Evolutionary conservation across 139 green algal species (phyloP).

Genomic region (Chlamydomonas eustigma): DNA sequence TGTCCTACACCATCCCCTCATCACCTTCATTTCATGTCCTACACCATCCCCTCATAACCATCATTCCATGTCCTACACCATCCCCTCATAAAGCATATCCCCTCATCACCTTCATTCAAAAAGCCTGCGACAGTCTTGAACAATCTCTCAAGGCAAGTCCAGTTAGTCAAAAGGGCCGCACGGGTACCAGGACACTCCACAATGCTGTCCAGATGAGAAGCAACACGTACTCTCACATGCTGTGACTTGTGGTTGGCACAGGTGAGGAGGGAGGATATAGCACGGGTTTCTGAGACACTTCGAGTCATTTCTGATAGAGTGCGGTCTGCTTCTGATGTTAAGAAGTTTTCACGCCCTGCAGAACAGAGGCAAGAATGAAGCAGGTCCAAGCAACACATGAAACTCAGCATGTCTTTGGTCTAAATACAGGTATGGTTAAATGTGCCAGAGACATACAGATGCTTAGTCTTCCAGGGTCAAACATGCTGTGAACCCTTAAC

Average conservation of each 20-base stretch:
- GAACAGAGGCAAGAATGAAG: background rate
- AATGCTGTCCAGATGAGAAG: slow-evolving; percentile 55
- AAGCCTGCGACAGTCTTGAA: slow-evolving; percentile 56
- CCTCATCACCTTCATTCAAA: slow-evolving; percentile 61
- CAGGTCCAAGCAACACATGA: too few species aligned
- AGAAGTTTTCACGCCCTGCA: slow-evolving; percentile 74
- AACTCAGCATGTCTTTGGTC: too few species aligned
- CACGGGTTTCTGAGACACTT: slow-evolving; percentile 32
- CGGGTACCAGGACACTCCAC: slow-evolving; percentile 24
- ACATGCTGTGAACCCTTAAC: too few species aligned
- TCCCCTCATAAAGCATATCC: too few species aligned
- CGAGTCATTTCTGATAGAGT: slow-evolving; percentile 54
- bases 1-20: too few species aligned
- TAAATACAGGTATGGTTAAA: too few species aligned
- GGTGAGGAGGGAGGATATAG: slow-evolving; percentile 45
- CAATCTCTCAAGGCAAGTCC: slow-evolving; percentile 31
- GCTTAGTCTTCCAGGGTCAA: too few species aligned
- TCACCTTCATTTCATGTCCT: too few species aligned
- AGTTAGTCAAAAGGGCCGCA: slow-evolving; percentile 23
- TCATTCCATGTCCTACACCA: too few species aligned
- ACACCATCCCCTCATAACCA: too few species aligned
- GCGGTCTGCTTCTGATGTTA: slow-evolving; percentile 66
- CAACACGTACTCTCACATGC: slow-evolving; percentile 35
- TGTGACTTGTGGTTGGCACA: slow-evolving; percentile 47
- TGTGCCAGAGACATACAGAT: too few species aligned